phyloP scores from a whole-genome alignment of 495 filamentous ascomycete genomes.

The Choiromyces venosus region DNA sequence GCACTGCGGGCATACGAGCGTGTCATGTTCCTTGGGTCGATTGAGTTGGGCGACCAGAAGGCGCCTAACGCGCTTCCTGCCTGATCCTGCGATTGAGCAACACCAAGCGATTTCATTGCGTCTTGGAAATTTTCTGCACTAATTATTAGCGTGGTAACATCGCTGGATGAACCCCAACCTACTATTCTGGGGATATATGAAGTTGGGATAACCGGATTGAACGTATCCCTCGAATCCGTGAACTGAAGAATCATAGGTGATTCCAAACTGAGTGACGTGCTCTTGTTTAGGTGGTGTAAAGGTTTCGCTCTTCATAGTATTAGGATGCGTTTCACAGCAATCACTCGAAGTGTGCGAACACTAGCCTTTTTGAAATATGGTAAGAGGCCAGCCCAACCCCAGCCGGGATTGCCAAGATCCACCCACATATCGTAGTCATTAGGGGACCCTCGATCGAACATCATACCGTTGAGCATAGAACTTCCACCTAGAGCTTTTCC shows the following conservation, averaged over 20 bases:
- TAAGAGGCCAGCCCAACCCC: constrained; percentile 44
- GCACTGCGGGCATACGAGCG: constrained; percentile 33
- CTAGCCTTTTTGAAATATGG: constrained; percentile 45
- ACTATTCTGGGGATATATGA: constrained; percentile 43
- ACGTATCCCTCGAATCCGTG: constrained; percentile 46
- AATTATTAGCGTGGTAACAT: neutral
- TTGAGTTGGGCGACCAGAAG: constrained; percentile 35
- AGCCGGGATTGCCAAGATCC: constrained; percentile 43
- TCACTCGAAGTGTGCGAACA: neutral
- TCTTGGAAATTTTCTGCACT: constrained; percentile 33
- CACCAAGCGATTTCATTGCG: constrained; percentile 20
- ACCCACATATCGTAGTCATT: constrained; percentile 46
- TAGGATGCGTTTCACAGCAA: neutral
- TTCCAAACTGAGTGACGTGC: constrained; percentile 34
- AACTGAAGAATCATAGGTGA: constrained; percentile 45
- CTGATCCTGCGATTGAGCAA: constrained; percentile 23
- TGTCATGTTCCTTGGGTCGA: constrained; percentile 38
- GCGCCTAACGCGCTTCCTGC: constrained; percentile 24
- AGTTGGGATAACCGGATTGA: constrained; percentile 46
- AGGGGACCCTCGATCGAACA: constrained; percentile 38
- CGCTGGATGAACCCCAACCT: neutral
- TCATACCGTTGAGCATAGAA: constrained; percentile 37
- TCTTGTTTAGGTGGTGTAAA: constrained; percentile 38
- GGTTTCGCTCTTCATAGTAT: constrained; percentile 27
- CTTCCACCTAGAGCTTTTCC: constrained; percentile 42